Evolutionary conservation across 1,284 basidiomycete genomes (phyloP), one percentile per base, ranked within the genome.

Genomic region (Malassezia brasiliensis): DNA sequence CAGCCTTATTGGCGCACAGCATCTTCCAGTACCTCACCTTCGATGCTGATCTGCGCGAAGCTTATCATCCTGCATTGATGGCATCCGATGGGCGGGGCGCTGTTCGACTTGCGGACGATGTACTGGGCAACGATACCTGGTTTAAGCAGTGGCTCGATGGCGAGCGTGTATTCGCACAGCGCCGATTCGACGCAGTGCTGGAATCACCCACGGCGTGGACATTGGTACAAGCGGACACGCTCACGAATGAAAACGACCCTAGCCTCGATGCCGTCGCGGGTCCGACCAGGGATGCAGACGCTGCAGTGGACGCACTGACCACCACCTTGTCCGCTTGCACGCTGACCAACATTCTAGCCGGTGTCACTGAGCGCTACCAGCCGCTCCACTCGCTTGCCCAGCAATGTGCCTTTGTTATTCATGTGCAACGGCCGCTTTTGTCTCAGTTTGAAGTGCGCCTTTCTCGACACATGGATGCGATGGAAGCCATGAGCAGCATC

Each of bases 11-110:
- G 4, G 93, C 93, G 0, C 93, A 98, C 71, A 96, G 90, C 0
- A 85, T 98, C 44, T 93, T 93, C 72, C 88, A 96, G 75, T 82
- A 89, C 0, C 78, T 96, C 8, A 76, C 84, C 0, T 98, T 96
- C 63, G 94, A 98, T 75, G 83, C 85, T 30, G 81, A 84, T 7
- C 74, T 96, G 3, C 56, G 61, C 0, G 42, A 42, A 2, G 19
- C 79, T 79, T 51, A 70, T 60, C 6, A 65, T 53, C 53, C 55
- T n/a, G 45, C 64, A 41, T 39, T 53, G 36, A 22, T 51, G 32
- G 71, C 70, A 12, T 60, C 65, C 52, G 39, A 45, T 8, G 52
- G 52, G 57, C 52, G 44, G 1, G 63, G 61, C 10, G 57, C 55
- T 8, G 35, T 61, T 4, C 54, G 56, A 40, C 36, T 74, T 8